Base-by-base conservation (phyloP, 441 rosid genomes). In the Kokia cookei region DNA sequence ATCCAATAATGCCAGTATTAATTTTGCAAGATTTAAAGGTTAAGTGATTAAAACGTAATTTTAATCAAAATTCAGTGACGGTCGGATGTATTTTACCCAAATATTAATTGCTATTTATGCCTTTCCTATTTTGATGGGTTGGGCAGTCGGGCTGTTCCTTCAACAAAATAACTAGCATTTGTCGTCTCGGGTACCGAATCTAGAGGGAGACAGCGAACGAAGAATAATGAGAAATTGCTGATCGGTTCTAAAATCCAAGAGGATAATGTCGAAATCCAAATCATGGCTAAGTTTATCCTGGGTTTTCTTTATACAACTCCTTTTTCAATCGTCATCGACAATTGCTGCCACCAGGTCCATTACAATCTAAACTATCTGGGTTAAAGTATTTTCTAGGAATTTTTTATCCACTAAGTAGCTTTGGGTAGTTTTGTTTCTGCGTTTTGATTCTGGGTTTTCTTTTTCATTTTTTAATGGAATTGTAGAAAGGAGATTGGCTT, bases 401-500 rank as follows among this genome's bases (percentile, higher is more conserved):
- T 32, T 32, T 32, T 11, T 60, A 12, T 51, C 5, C 5, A 29
- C 45, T 17, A 29, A 68, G n/a, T 22, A 24, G 0, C 6, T 22
- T 67, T 67, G 42, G 71, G 15, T 51, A n/a, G 4, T 51, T 51
- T 69, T 29, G 11, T 50, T 68, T 68, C 60, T 51, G 47, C 26
- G 1, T 29, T 69, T 69, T n/a, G 45, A 42, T 64, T 6, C 14
- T 9, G 12, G 45, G 2, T n/a, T 37, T n/a, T 17, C 42, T 1
- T 24, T 8, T 26, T 58, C 12, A 42, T 17, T 10, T 29, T 32
- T 59, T 27, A 12, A 37, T 37, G 14, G 68, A 63, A 63, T 63
- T 19, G 48, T 42, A 91, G 97, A 93, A 89, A 81, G 51, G 94
- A 89, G 64, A 79, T 82, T 55, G 89, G 91, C 26, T 87, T 93